Conservation (phyloP, 176 grass and related monocot species). For the Zea mays region DNA sequence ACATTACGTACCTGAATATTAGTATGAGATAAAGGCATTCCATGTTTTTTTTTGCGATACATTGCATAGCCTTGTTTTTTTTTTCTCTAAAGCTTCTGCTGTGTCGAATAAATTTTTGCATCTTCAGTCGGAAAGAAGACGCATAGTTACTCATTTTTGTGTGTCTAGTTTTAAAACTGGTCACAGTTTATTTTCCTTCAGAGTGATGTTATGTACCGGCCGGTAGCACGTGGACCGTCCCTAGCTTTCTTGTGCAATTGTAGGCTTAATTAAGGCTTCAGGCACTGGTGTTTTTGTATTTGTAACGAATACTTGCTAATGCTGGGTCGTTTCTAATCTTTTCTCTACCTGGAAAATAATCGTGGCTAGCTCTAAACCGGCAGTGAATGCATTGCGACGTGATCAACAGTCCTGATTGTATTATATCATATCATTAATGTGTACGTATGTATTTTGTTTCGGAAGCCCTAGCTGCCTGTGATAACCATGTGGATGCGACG, state of each 20-base stretch:
- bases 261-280: not conserved
- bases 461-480: not conserved
- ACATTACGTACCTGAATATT: not conserved
- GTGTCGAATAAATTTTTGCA: not conserved
- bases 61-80: not conserved
- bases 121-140: not conserved
- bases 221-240: not conserved
- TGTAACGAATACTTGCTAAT: not conserved
- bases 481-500: not conserved
- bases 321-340: not conserved
- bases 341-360: not conserved
- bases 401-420: not conserved
- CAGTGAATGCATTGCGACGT: not conserved
- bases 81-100: not conserved
- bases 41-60: not conserved
- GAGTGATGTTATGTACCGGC: not conserved
- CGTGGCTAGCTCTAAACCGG: not conserved
- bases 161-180: not conserved
- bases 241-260: not conserved
- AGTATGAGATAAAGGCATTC: not conserved
- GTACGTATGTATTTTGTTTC: not conserved
- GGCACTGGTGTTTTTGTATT: not conserved
- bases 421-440: not conserved
- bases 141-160: not conserved
- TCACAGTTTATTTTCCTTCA: not conserved